Conservation (phyloP, 2,329 filamentous ascomycete species). For the Macrophomina phaseolina region DNA sequence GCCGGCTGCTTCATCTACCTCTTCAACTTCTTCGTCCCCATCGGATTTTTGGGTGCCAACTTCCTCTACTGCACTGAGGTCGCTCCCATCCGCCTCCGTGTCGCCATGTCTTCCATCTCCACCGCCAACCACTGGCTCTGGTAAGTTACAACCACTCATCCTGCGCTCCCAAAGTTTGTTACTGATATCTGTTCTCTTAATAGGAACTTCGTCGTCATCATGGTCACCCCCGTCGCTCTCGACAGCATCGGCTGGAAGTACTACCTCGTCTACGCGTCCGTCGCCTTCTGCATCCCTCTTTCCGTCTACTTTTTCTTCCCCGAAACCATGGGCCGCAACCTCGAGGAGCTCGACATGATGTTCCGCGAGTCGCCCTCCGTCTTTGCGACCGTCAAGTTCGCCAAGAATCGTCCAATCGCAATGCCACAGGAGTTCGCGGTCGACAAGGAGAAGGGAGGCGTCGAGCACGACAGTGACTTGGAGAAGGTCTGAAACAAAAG, state of each 20-base stretch:
- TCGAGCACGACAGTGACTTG: slow-evolving; percentile 17
- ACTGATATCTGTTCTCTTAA: slow-evolving; percentile 35
- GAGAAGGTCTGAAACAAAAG: slow-evolving; percentile 17
- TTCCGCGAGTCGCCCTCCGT: slow-evolving; percentile 47
- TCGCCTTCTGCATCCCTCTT: slow-evolving; percentile 53
- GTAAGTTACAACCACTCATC: slow-evolving; percentile 34
- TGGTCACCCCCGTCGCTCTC: slow-evolving; percentile 56
- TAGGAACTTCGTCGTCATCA: slow-evolving; percentile 51
- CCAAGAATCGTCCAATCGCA: slow-evolving; percentile 17
- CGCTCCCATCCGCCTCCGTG: slow-evolving; percentile 58
- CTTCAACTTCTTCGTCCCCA: slow-evolving; percentile 66
- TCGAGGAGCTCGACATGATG: slow-evolving; percentile 53
- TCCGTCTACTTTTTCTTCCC: slow-evolving; percentile 55
- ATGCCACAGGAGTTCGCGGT: slow-evolving; percentile 21
- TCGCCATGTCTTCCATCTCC: slow-evolving; percentile 62
- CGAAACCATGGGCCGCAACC: slow-evolving; percentile 56
- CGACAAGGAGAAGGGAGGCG: slow-evolving; percentile 17
- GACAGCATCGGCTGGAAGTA: slow-evolving; percentile 59
- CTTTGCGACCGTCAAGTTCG: slow-evolving; percentile 33
- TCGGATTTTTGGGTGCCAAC: slow-evolving; percentile 64
- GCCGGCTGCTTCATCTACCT: slow-evolving; percentile 64
- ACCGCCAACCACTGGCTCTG: slow-evolving; percentile 62
- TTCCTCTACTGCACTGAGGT: slow-evolving; percentile 67
- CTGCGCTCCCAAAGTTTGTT: slow-evolving; percentile 31
- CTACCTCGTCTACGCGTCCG: slow-evolving; percentile 58